Evolutionary conservation across 495 filamentous ascomycete species (phyloP), one percentile per base, ranked within the genome.

Genomic region (Trichoderma erinaceum): DNA sequence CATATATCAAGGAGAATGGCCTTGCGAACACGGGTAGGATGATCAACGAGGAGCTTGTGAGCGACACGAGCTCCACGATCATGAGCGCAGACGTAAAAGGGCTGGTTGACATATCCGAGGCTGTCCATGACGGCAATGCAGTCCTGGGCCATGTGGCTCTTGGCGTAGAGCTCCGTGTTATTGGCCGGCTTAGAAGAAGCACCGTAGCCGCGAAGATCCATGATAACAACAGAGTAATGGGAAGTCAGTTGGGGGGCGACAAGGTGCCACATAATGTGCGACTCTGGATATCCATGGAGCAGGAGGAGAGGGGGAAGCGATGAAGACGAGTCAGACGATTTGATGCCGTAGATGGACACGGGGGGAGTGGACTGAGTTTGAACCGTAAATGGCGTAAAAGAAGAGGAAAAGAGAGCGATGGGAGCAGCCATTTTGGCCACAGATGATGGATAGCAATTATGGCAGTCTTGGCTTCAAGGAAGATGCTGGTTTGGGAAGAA

Each of bases 151-250:
- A 81, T 76, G 16, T 65, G 66, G 46, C 72, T 71, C 67, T 80
- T 80, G 65, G 70, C 58, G 65, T 80, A 80, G 11, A 64, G 41
- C 0, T 66, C 56, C 43, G 69, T 67, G 21, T 70, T 66, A 8
- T 61, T 61, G 3, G 69, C 38, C 4, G 78, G 78, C 69, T 80
- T 79, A 27, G 78, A 77, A 2, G 78, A 80, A 13, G 63, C 23
- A 7, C 79, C 79, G 66, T 80, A 81, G 64, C 79, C 79, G 23
- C 79, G 75, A 5, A 81, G 73, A 66, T 81, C 79, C 0, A 78
- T 71, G 25, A 70, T 67, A 25, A 80, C 69, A 8, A 79, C 65
- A 12, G 71, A 77, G 72, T 72, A 81, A 21, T n/a, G 44, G 15
- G 70, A 41, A 15, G 70, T 65, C 23, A 81, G 71, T 23, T 70